Percentiles rank a stretch among this genome's conserved stretches.
Evolutionary conservation across 176 grass and related monocot genomes (phyloP).

Genomic region (Eragrostis curvula): DNA sequence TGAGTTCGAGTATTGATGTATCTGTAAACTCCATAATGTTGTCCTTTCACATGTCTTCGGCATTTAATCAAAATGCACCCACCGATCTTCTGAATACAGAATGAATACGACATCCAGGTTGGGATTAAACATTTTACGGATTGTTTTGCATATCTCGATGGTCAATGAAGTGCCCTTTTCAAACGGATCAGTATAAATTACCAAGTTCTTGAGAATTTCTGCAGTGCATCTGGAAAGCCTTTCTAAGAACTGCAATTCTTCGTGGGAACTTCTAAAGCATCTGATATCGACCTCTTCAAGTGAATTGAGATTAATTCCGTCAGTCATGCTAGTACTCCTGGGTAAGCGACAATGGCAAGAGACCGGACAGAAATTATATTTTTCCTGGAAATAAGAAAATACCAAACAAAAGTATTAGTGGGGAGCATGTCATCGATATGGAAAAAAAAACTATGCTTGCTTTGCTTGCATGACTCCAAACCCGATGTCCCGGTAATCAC

Average conservation of each 20-base stretch:
- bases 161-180: too few relatives aligned
- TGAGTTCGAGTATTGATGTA: too few relatives aligned
- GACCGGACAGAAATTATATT: not conserved
- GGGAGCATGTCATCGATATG: not conserved
- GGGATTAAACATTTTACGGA: not conserved
- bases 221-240: not conserved
- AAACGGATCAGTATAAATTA: not conserved
- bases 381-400: not conserved
- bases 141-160: not conserved
- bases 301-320: not conserved
- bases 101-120: not conserved
- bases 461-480: too few relatives aligned
- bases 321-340: not conserved
- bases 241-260: conserved; percentile 4
- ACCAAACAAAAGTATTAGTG: not conserved
- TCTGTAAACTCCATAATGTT: too few relatives aligned
- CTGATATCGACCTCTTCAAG: conserved; percentile 1
- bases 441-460: too few relatives aligned
- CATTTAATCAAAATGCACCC: too few relatives aligned
- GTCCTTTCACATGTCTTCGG: too few relatives aligned
- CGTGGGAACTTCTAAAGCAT: not conserved
- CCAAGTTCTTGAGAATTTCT: conserved; percentile 3
- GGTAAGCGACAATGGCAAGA: not conserved
- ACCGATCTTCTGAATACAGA: not conserved
- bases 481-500: too few relatives aligned